A percentile compares a stretch with the other conserved stretches of the same genome.
Conservation (phyloP, 768 basidiomycete genomes). For the Rhodotorula babjevae region DNA sequence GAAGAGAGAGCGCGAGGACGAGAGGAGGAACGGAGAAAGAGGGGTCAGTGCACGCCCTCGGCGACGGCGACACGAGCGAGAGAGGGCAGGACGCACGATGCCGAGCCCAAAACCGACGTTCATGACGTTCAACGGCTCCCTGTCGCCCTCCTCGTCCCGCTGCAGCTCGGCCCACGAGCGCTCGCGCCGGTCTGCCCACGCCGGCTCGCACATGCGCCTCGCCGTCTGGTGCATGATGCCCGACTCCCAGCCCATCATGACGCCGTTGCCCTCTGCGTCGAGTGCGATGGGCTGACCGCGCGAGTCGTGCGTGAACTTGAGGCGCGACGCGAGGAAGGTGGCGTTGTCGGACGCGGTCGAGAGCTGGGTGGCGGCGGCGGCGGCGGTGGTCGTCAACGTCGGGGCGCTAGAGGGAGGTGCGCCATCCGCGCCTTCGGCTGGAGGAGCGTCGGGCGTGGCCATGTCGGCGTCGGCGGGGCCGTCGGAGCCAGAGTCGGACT, state of each 20-base stretch:
- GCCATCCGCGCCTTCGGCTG: too few relatives aligned
- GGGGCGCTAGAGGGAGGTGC: too few relatives aligned
- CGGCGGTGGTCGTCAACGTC: too few relatives aligned
- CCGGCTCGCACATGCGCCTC: slow-evolving; percentile 57
- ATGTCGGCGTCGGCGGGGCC: background rate
- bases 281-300: slow-evolving; percentile 79
- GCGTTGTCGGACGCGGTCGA: slow-evolving; percentile 39
- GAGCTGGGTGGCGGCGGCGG: background rate
- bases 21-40: background rate
- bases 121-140: slow-evolving; percentile 58
- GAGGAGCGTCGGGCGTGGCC: slow-evolving; percentile 44
- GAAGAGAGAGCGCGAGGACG: background rate
- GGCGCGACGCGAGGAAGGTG: slow-evolving; percentile 64
- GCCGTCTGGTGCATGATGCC: slow-evolving; percentile 79
- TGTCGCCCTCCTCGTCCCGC: slow-evolving; percentile 35
- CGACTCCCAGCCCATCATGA: slow-evolving; percentile 99
- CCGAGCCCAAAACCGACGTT: slow-evolving; percentile 95
- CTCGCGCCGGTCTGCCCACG: slow-evolving; percentile 21
- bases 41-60: background rate
- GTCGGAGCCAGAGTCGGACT: slow-evolving; percentile 3
- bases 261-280: slow-evolving; percentile 74
- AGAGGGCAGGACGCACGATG: slow-evolving; percentile 51
- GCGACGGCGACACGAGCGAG: too few relatives aligned
- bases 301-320: slow-evolving; percentile 65
- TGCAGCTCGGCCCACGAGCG: slow-evolving; percentile 43